phyloP scores from a whole-genome alignment of 495 filamentous ascomycete genomes.

The Elaphomyces granulatus region DNA sequence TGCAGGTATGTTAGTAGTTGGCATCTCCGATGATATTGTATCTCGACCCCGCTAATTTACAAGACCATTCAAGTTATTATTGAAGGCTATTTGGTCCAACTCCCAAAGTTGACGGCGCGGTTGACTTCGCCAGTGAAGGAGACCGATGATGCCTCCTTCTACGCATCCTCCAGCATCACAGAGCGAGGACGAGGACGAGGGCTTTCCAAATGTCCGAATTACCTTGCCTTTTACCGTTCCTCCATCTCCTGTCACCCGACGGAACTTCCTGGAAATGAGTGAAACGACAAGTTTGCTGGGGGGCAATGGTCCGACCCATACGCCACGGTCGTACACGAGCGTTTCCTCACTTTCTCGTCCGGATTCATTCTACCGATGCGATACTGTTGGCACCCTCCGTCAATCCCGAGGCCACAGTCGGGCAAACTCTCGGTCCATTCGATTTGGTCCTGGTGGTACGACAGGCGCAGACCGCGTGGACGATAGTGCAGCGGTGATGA shows the following conservation, averaged over 20 bases:
- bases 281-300: slow-evolving; percentile 28
- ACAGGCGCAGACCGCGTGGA: slow-evolving; percentile 21
- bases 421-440: slow-evolving; percentile 43
- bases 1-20: too few species aligned
- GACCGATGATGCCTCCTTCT: too few species aligned
- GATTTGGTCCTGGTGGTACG: slow-evolving; percentile 30
- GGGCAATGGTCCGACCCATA: slow-evolving; percentile 10
- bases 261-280: slow-evolving; percentile 19
- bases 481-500: slow-evolving; percentile 40
- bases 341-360: slow-evolving; percentile 20
- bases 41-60: too few species aligned
- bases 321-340: slow-evolving; percentile 29
- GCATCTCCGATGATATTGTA: too few species aligned
- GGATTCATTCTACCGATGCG: slow-evolving; percentile 19
- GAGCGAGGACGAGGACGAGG: too few species aligned
- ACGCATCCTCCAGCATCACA: too few species aligned
- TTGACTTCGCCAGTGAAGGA: too few species aligned
- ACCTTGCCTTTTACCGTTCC: slow-evolving; percentile 25
- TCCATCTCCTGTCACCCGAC: slow-evolving; percentile 25
- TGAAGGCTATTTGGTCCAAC: too few species aligned
- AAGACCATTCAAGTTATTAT: too few species aligned
- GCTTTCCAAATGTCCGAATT: too few species aligned
- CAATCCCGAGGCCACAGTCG: slow-evolving; percentile 50
- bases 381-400: slow-evolving; percentile 30
- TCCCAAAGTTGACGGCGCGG: too few species aligned